These are phyloP conservation scores for Cercospora sojina DNA, from an alignment of 2,329 filamentous ascomycete genomes.

Conservation along the genomic window DNA sequence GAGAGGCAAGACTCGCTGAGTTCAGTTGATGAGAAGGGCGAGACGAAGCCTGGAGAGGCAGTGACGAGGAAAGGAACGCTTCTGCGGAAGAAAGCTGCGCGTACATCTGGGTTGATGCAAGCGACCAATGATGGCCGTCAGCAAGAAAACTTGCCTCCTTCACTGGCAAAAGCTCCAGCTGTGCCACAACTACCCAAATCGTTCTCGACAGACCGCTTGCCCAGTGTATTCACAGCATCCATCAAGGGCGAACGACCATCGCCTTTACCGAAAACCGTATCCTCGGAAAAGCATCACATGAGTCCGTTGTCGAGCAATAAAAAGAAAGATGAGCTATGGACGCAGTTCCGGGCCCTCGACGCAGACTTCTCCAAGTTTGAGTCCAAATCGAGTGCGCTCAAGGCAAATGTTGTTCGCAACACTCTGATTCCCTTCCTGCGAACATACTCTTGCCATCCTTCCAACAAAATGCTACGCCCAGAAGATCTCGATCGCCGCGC, in stretches of 20 bases:
- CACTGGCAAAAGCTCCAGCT: constrained; percentile 30
- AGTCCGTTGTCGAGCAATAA: constrained; percentile 39
- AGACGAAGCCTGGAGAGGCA: constrained; percentile 14
- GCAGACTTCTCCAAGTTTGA: constrained; percentile 72
- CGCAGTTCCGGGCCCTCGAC: constrained; percentile 65
- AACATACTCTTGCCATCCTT: constrained; percentile 66
- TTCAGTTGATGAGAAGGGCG: constrained; percentile 22
- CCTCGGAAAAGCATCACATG: constrained; percentile 34
- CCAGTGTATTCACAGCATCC: constrained; percentile 39
- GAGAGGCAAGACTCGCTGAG: constrained; percentile 12
- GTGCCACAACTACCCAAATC: constrained; percentile 49
- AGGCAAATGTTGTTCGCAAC: constrained; percentile 71
- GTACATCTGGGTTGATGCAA: constrained; percentile 18
- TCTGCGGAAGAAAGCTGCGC: constrained; percentile 25
- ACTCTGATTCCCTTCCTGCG: constrained; percentile 75
- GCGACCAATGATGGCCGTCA: constrained; percentile 13
- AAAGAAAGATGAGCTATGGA: constrained; percentile 70
- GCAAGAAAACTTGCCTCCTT: constrained; percentile 9
- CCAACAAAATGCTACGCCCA: constrained; percentile 63
- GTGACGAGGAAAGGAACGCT: constrained; percentile 25
- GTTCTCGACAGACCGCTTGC: constrained; percentile 51
- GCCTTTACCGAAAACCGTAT: constrained; percentile 45
- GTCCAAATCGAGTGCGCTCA: constrained; percentile 69
- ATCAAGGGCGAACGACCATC: constrained; percentile 41
- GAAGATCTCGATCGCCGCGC: constrained; percentile 81